These are phyloP conservation scores for Pelargonium fulgidum DNA, from an alignment of 441 rosid species.

Conservation along the genomic window DNA sequence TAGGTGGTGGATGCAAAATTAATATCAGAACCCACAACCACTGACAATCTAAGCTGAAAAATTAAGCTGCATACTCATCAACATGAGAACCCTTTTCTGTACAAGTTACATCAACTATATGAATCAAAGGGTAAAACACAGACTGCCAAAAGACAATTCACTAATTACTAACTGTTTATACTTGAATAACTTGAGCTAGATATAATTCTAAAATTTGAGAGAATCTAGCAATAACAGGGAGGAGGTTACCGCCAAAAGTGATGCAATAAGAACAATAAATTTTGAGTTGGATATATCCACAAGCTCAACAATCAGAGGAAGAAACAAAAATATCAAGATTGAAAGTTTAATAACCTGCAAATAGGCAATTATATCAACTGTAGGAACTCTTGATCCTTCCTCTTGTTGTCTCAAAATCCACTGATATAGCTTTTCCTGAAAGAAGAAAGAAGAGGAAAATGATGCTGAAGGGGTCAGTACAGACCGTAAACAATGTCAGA, in stretches of 20 bases:
- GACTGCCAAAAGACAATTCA: background rate
- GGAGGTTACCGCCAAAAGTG: background rate
- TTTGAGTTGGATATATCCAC: background rate
- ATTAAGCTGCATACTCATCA: too few relatives aligned
- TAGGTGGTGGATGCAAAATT: background rate
- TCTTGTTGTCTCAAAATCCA: conserved; percentile 59
- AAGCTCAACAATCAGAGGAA: background rate
- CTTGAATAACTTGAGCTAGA: background rate
- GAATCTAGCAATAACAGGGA: too few relatives aligned
- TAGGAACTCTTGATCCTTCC: conserved; percentile 48
- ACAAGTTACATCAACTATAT: background rate
- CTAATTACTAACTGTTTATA: background rate
- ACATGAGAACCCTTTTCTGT: background rate
- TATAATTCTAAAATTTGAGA: background rate
- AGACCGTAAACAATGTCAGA: background rate
- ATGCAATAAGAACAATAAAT: background rate
- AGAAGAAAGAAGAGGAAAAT: background rate
- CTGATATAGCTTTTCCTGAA: conserved; percentile 54
- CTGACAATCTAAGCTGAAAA: background rate
- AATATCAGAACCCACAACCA: background rate
- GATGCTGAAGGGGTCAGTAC: background rate
- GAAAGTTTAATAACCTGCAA: conserved; percentile 40
- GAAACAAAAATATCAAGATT: conserved; percentile 10
- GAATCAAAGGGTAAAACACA: background rate
- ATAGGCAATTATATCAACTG: conserved; percentile 42